phyloP scores from a whole-genome alignment of 768 basidiomycete genomes.

The Pholiota conissans region DNA sequence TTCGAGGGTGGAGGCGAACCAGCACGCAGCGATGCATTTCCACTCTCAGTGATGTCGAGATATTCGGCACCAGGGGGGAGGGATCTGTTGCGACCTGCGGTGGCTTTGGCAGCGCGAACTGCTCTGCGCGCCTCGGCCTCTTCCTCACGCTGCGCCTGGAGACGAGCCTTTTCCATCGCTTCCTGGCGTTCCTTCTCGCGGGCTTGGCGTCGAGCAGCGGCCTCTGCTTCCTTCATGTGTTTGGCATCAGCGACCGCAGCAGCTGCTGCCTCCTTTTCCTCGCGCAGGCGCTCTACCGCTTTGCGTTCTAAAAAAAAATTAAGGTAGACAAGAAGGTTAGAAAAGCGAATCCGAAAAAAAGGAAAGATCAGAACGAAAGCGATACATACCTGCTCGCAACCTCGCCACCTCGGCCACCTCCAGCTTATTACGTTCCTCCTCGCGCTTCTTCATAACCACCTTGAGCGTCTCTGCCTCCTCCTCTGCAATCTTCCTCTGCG shows the following conservation, averaged over 20 bases:
- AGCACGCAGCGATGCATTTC: slow-evolving; percentile 13
- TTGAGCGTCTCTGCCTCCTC: slow-evolving; percentile 77
- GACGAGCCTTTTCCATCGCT: slow-evolving; percentile 53
- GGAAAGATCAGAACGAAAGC: too few species aligned
- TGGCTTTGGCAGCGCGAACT: slow-evolving; percentile 47
- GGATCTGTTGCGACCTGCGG: slow-evolving; percentile 26
- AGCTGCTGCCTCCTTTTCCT: slow-evolving; percentile 50
- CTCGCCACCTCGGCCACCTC: slow-evolving; percentile 54
- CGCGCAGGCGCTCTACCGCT: slow-evolving; percentile 54
- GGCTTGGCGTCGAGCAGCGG: slow-evolving; percentile 47
- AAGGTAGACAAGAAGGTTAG: neutral
- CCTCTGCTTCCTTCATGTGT: slow-evolving; percentile 63
- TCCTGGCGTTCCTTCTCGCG: slow-evolving; percentile 53
- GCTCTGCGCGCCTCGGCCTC: slow-evolving; percentile 57
- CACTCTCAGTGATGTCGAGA: slow-evolving; percentile 15
- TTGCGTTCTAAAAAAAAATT: slow-evolving; percentile 37
- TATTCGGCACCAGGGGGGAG: too few species aligned
- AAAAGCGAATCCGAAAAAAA: neutral
- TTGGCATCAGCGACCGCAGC: slow-evolving; percentile 52
- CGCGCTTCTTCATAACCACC: slow-evolving; percentile 55
- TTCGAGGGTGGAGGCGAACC: slow-evolving; percentile 35
- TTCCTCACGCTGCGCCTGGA: slow-evolving; percentile 66
- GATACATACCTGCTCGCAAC: slow-evolving; percentile 49
- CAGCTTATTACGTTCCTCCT: slow-evolving; percentile 47
- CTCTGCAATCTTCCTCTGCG: slow-evolving; percentile 71